These are phyloP conservation scores for Talinum fruticosum DNA, from an alignment of 148 eudicot genomes.

Conservation along the genomic window DNA sequence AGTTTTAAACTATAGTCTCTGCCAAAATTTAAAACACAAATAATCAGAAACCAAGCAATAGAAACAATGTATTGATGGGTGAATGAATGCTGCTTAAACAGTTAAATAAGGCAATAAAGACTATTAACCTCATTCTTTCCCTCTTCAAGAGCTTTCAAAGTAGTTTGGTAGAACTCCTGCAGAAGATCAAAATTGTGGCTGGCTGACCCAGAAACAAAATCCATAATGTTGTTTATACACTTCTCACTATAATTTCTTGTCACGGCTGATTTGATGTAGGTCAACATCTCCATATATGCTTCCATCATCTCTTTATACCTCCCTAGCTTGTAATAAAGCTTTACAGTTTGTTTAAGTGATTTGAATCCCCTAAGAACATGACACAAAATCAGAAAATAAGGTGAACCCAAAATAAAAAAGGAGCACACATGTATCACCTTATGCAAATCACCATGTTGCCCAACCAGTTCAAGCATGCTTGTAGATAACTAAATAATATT, in stretches of 20 bases:
- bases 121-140: conserved; percentile 93
- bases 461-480: no score
- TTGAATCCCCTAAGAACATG: conserved; percentile 80
- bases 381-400: conserved; percentile 1
- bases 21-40: background rate
- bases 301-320: conserved; percentile 97
- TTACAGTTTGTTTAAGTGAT: conserved; percentile 94
- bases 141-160: conserved; percentile 95
- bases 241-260: conserved; percentile 96
- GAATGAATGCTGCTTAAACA: conserved; percentile 3
- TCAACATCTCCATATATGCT: conserved; percentile 91
- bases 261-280: conserved; percentile 95
- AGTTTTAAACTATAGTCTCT: conserved; percentile 99
- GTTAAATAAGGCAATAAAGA: background rate
- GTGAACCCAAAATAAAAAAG: background rate
- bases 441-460: background rate
- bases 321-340: conserved; percentile 87
- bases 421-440: background rate
- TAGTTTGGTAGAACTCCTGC: conserved; percentile 93
- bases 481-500: background rate
- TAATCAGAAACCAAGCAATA: conserved; percentile 19
- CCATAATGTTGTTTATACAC: conserved; percentile 97
- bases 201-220: conserved; percentile 97
- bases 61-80: background rate
- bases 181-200: conserved; percentile 87